Percentiles rank a stretch among this genome's conserved stretches.
These are phyloP conservation scores for Hyphodiscus hymeniophilus DNA, from an alignment of 495 filamentous ascomycete species.

Conservation along the genomic window DNA sequence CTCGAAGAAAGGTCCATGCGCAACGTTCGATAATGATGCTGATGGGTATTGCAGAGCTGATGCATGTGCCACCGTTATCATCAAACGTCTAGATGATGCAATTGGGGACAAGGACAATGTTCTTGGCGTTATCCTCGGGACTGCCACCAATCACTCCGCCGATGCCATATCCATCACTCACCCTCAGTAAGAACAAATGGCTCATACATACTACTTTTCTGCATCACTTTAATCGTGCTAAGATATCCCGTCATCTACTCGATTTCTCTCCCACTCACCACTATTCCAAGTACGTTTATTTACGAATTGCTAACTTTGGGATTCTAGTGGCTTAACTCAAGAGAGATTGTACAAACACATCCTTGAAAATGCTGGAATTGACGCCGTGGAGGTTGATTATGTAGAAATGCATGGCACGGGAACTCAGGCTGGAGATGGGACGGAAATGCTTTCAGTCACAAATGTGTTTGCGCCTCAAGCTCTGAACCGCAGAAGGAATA, in stretches of 20 bases:
- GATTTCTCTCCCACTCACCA: too few relatives aligned
- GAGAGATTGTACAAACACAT: conserved; percentile 60
- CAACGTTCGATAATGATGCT: conserved; percentile 42
- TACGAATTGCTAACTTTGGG: too few relatives aligned
- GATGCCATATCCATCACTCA: conserved; percentile 76
- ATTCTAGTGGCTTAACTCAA: conserved; percentile 62
- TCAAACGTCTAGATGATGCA: conserved; percentile 73
- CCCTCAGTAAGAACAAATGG: too few relatives aligned
- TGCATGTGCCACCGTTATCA: conserved; percentile 58
- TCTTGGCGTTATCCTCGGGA: conserved; percentile 56
- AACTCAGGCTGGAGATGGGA: conserved; percentile 73
- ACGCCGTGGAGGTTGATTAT: conserved; percentile 69
- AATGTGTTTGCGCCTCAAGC: conserved; percentile 72
- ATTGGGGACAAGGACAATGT: conserved; percentile 66
- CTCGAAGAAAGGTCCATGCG: conserved; percentile 33
- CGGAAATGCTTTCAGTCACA: conserved; percentile 71
- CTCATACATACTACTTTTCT: too few relatives aligned
- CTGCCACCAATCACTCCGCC: conserved; percentile 68
- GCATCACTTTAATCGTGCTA: too few relatives aligned
- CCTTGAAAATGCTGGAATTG: conserved; percentile 58
- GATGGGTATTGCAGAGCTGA: conserved; percentile 74
- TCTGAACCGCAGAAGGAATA: conserved; percentile 50
- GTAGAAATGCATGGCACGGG: conserved; percentile 90
- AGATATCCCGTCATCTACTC: too few relatives aligned
- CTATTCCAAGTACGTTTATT: too few relatives aligned